Conservation (phyloP, 441 rosid genomes). For the Gossypium gossypioides region DNA sequence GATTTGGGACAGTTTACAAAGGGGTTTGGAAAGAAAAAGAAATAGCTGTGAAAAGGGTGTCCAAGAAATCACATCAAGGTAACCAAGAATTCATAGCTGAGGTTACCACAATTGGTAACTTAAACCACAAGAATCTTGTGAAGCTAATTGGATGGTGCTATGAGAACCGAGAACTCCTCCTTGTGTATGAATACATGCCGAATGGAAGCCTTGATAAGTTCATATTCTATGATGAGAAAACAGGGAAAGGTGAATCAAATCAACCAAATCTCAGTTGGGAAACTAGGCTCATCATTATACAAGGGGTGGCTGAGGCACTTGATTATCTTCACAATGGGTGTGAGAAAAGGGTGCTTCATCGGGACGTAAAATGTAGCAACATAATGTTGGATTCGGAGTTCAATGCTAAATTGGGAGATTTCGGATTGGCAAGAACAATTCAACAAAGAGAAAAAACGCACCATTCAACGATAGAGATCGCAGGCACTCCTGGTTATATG, state of each 20-base stretch:
- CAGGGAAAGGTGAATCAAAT: conserved; percentile 5
- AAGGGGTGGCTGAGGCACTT: conserved; percentile 49
- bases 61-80: neutral
- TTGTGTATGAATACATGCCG: neutral
- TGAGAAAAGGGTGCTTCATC: conserved; percentile 56
- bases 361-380: conserved; percentile 66
- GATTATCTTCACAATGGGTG: conserved; percentile 73
- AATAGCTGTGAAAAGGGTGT: neutral
- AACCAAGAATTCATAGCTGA: conserved; percentile 2
- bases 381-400: conserved; percentile 56
- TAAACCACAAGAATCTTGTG: conserved; percentile 2
- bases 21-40: neutral
- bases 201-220: conserved; percentile 4
- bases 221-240: conserved; percentile 19
- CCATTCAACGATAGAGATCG: conserved; percentile 54
- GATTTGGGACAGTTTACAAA: conserved; percentile 4
- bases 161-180: neutral
- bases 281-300: conserved; percentile 33
- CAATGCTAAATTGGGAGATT: conserved; percentile 52
- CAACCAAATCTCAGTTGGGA: conserved; percentile 36
- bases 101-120: neutral
- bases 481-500: conserved; percentile 74
- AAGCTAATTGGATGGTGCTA: conserved; percentile 4
- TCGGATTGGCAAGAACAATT: conserved; percentile 60
- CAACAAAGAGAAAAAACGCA: conserved; percentile 48